Base-by-base conservation (phyloP, 768 basidiomycete genomes). In the Phaeotremella fagi region DNA sequence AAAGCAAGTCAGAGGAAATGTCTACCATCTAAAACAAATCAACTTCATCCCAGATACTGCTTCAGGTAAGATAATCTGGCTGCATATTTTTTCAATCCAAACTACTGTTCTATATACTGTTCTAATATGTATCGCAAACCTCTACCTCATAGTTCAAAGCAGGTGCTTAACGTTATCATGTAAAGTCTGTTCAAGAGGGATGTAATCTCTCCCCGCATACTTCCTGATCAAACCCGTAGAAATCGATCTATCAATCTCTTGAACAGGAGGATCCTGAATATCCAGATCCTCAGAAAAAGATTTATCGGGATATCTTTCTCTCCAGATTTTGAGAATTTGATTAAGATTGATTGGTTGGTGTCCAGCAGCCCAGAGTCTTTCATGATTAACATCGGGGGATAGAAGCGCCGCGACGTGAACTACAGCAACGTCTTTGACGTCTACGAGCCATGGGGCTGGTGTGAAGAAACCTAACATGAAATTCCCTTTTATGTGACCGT, bases 331-430 rank as follows among this genome's bases (percentile, higher is more conserved):
- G 11, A 56, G 36, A 20, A 56, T 38, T 27, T 56, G 33, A 35
- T 56, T 56, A 33, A 56, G 24, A 11, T 12, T 50, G 29, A 51
- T 22, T 11, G 38, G 38, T 18, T 37, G 54, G 4, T 28, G 26
- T 24, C 54, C 54, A 23, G 54, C 48, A 9, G 27, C 50, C 41
- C 50, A 37, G 3, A 44, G 20, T 27, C 28, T n/a, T 18, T 51
- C 28, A 18, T 45, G 9, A 29, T 51, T 38, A 7, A 43, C 36
- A 18, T 51, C 48, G 12, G 48, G 33, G 24, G 29, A 46, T 4
- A 55, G 37, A n/a, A 55, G 47, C 14, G 48, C 47, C 22, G 35
- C 54, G 24, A 55, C 47, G 37, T 55, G 54, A 12, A 55, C 29
- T 16, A 49, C 27, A 4, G 54, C 54, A n/a, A n/a, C 26, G 23